phyloP scores from a whole-genome alignment of 805 yeast species.

The Candida ascalaphidarum region DNA sequence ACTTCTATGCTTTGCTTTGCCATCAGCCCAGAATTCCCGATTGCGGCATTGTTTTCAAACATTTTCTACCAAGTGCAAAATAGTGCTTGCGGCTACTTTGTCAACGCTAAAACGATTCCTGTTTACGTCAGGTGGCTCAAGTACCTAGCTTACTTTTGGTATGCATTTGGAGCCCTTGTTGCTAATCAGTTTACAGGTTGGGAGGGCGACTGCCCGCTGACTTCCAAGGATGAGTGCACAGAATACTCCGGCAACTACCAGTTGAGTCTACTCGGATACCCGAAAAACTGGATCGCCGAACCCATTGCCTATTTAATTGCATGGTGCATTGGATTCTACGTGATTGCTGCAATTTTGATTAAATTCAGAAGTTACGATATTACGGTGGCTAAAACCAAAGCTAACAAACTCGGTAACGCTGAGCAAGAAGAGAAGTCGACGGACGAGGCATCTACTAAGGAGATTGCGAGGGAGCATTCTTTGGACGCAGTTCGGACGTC shows the following conservation, averaged over 20 bases:
- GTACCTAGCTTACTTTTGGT: constrained; percentile 71
- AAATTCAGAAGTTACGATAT: constrained; percentile 43
- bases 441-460: constrained; percentile 2
- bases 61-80: constrained; percentile 62
- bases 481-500: constrained; percentile 6
- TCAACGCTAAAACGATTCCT: constrained; percentile 65
- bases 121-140: constrained; percentile 84
- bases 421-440: constrained; percentile 4
- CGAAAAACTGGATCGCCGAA: constrained; percentile 52
- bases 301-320: constrained; percentile 56
- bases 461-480: constrained; percentile 2
- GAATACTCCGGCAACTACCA: constrained; percentile 50
- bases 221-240: constrained; percentile 14
- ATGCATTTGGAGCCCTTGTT: constrained; percentile 59
- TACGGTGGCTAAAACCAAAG: constrained; percentile 34
- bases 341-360: constrained; percentile 40
- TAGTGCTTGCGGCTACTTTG: constrained; percentile 75
- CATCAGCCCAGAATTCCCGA: constrained; percentile 50
- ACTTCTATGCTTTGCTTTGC: constrained; percentile 48
- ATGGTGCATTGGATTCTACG: constrained; percentile 49
- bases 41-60: constrained; percentile 55
- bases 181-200: constrained; percentile 61
- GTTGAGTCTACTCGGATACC: constrained; percentile 50
- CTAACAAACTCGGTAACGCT: constrained; percentile 21
- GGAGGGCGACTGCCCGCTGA: constrained; percentile 53